Evolutionary conservation across 176 grass and related monocot species (phyloP), one percentile per base, ranked within the genome.

Genomic region (Ampelocalamus luodianensis): DNA sequence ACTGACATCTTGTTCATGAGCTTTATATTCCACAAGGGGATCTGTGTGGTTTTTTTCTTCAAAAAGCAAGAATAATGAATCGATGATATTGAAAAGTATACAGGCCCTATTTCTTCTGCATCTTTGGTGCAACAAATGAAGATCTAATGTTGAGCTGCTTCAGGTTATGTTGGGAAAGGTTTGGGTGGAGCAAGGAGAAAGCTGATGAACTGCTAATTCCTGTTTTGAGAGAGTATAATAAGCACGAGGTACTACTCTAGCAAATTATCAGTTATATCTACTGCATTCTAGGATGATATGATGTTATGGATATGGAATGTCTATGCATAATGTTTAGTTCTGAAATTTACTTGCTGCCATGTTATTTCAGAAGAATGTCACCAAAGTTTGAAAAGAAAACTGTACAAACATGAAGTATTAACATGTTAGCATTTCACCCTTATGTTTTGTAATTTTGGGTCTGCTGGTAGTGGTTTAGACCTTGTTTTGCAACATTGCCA

Each of bases 141-240:
- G 24, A 24, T 76, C 64, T 86, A 54, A 83, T 55, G 22, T 56
- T 6, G 15, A 70, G 10, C 77, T 66, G 26, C 71, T 85, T 84
- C 81, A 95, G 96, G 89, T 85, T 98, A 75, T 98, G 93, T 83
- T 98, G 91, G 93, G 93, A 93, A 89, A 95, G 85, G 63, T 98
- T 95, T 91, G 96, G 91, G 60, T 98, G 96, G 96, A 85, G 82
- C 92, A 95, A 90, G 72, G 91, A 95, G 83, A 98, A 95, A 85
- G 87, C 91, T 92, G 91, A 98, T 54, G 96, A 98, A 84, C 84
- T 98, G 65, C 88, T 98, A 61, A 53, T 93, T 86, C 96, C 96
- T 54, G 93, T 98, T 89, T 92, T 98, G 74, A 98, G 88, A 65
- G 96, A 98, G 81, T 92, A 95, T 85, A 93, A 90, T 86, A 95